These are phyloP conservation scores for Helminthosporium solani DNA, from an alignment of 2,329 filamentous ascomycete genomes.

Conservation along the genomic window DNA sequence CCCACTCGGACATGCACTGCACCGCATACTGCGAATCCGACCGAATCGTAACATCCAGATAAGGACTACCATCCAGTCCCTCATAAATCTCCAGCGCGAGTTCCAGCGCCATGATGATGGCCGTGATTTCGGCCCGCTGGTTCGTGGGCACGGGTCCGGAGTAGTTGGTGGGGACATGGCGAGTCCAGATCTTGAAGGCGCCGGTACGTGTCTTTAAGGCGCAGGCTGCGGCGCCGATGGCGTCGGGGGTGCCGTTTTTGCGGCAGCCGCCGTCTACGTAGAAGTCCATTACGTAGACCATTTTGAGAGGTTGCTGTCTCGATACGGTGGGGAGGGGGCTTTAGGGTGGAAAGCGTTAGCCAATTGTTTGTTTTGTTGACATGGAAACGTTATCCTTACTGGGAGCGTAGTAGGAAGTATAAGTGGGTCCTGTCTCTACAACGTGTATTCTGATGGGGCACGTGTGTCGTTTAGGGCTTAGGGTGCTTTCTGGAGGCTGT, in stretches of 20 bases:
- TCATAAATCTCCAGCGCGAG: background rate
- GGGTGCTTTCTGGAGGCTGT: too few species aligned
- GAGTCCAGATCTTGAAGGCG: background rate
- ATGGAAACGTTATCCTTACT: too few species aligned
- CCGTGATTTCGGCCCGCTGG: background rate
- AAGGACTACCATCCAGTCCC: background rate
- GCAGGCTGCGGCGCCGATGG: background rate
- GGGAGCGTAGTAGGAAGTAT: too few species aligned
- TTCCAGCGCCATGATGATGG: background rate
- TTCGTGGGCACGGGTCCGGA: background rate
- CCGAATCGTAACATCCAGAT: background rate
- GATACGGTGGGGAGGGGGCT: too few species aligned
- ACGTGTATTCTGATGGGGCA: too few species aligned
- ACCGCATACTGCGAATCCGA: background rate
- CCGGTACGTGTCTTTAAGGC: background rate
- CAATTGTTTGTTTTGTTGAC: too few species aligned
- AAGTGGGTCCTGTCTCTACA: too few species aligned
- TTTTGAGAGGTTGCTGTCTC: too few species aligned
- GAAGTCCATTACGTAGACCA: background rate
- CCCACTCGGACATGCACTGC: background rate
- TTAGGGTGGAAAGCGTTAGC: too few species aligned
- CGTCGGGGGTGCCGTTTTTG: background rate
- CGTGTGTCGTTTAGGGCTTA: too few species aligned
- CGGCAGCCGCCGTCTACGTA: background rate
- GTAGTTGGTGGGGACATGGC: background rate